Conservation (phyloP, 495 filamentous ascomycete genomes). For the Astrothelium subdiscretum region DNA sequence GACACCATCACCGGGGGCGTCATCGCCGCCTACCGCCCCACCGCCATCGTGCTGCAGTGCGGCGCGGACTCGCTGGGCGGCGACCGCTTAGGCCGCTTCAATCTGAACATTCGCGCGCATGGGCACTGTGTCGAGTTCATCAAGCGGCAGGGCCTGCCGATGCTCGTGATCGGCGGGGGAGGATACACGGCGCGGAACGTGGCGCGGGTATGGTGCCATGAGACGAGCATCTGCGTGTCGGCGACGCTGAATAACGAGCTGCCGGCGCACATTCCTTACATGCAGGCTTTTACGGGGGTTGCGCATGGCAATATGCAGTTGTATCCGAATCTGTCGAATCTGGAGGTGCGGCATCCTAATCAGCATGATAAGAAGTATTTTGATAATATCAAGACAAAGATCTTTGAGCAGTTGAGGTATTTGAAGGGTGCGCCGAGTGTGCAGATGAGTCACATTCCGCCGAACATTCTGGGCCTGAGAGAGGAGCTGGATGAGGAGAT, state of each 20-base stretch:
- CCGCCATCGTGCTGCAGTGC: slow-evolving; percentile 89
- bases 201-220: slow-evolving; percentile 89
- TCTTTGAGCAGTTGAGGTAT: slow-evolving; percentile 79
- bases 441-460: slow-evolving; percentile 68
- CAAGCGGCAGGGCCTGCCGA: slow-evolving; percentile 62
- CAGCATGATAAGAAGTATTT: slow-evolving; percentile 67
- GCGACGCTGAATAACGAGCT: slow-evolving; percentile 29
- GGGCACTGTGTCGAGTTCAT: slow-evolving; percentile 81
- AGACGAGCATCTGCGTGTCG: slow-evolving; percentile 81
- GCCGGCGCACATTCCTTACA: slow-evolving; percentile 20
- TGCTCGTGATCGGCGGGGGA: slow-evolving; percentile 86
- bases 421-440: slow-evolving; percentile 77
- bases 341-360: slow-evolving; percentile 47
- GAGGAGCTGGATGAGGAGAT: slow-evolving; percentile 72
- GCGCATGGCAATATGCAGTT: slow-evolving; percentile 47
- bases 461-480: slow-evolving; percentile 51
- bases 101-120: slow-evolving; percentile 88
- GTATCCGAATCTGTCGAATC: slow-evolving; percentile 54
- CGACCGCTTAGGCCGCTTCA: slow-evolving; percentile 89
- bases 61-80: slow-evolving; percentile 91
- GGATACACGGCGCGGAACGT: slow-evolving; percentile 98
- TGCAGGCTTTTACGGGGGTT: slow-evolving; percentile 26
- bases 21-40: slow-evolving; percentile 64
- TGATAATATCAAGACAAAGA: slow-evolving; percentile 53
- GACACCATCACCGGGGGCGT: slow-evolving; percentile 65